Conservation (phyloP, 352 stramenopile species). For the Phytopythium ostracodes region DNA sequence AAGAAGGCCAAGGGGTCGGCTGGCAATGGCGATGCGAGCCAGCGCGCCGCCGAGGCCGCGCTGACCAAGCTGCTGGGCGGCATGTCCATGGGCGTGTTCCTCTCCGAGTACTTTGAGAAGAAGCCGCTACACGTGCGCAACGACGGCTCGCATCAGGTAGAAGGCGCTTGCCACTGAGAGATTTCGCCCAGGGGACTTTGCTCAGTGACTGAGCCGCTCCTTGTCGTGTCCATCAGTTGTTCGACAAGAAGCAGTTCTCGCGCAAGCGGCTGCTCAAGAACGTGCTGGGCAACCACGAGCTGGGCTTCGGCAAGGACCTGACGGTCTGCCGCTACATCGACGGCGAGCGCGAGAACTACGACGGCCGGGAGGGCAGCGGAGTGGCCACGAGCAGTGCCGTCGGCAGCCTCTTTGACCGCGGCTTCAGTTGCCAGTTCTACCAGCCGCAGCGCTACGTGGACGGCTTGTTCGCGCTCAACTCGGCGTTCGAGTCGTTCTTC, state of each 20-base stretch:
- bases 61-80: constrained; percentile 56
- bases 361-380: constrained; percentile 43
- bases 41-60: constrained; percentile 21
- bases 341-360: constrained; percentile 62
- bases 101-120: constrained; percentile 81
- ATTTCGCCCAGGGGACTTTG: neutral
- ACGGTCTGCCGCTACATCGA: constrained; percentile 77
- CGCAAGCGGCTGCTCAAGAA: constrained; percentile 57
- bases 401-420: constrained; percentile 48
- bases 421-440: constrained; percentile 88
- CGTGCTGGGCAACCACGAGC: constrained; percentile 45
- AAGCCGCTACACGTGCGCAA: constrained; percentile 71
- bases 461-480: constrained; percentile 65
- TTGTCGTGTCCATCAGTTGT: constrained; percentile 26
- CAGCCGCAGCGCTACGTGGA: constrained; percentile 84
- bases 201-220: neutral
- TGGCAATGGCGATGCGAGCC: constrained; percentile 12
- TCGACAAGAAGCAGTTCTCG: constrained; percentile 56
- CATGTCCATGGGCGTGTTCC: constrained; percentile 58
- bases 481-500: constrained; percentile 76
- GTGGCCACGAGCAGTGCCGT: constrained; percentile 54
- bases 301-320: constrained; percentile 63
- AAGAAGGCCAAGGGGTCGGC: constrained; percentile 9
- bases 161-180: neutral
- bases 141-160: constrained; percentile 36